A percentile compares a stretch with the other conserved stretches of the same genome.
phyloP scores from a whole-genome alignment of 805 yeast species.

The Scheffersomyces lignosus region DNA sequence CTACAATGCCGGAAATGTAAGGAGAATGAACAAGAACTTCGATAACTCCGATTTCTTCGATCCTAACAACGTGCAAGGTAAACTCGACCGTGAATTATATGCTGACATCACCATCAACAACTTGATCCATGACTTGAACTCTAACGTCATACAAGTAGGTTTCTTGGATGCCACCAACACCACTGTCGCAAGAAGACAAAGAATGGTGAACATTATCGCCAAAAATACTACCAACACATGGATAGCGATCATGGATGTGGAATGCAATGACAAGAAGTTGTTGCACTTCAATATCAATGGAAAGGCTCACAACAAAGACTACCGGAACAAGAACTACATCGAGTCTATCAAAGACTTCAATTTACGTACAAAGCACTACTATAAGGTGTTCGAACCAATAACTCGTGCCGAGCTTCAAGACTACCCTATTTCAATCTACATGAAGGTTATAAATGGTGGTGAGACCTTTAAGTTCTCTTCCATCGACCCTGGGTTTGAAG shows the following conservation, averaged over 20 bases:
- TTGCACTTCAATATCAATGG: constrained; percentile 62
- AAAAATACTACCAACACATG: constrained; percentile 27
- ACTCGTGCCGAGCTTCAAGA: constrained; percentile 21
- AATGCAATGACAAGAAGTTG: constrained; percentile 52
- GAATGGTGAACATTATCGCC: constrained; percentile 27
- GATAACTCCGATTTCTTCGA: constrained; percentile 38
- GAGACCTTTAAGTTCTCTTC: constrained; percentile 17
- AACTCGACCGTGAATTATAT: constrained; percentile 33
- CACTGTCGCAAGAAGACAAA: constrained; percentile 31
- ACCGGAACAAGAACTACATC: constrained; percentile 50
- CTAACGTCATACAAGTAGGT: constrained; percentile 31
- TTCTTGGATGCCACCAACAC: constrained; percentile 46
- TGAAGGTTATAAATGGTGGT: constrained; percentile 29
- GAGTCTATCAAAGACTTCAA: constrained; percentile 60
- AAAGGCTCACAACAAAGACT: constrained; percentile 64
- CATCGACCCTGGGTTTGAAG: constrained; percentile 19
- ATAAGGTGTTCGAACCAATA: constrained; percentile 32
- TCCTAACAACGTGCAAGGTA: constrained; percentile 31
- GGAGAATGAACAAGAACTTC: constrained; percentile 35
- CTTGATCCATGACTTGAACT: constrained; percentile 30
- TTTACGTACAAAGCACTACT: constrained; percentile 54
- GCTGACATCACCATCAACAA: constrained; percentile 35
- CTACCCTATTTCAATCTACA: constrained; percentile 22
- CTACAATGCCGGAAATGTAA: constrained; percentile 54
- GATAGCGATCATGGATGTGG: constrained; percentile 59